Evolutionary conservation across 2,329 filamentous ascomycete genomes (phyloP), one percentile per base, ranked within the genome.

Genomic region (Didymella exigua): DNA sequence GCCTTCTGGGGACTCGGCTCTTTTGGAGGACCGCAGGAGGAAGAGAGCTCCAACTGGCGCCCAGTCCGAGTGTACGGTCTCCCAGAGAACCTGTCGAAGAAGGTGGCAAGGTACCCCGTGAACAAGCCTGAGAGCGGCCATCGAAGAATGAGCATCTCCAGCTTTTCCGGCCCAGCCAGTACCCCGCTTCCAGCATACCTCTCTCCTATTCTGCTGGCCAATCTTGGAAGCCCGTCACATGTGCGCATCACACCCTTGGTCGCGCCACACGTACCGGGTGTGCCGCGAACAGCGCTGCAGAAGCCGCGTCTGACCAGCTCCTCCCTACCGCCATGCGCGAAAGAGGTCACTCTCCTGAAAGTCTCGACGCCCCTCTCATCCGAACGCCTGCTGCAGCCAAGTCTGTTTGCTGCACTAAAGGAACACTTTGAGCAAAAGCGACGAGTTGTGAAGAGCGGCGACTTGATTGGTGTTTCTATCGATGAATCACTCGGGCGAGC

Each of bases 1-100:
- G 89, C 82, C 16, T 85, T 85, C 0, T 89, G 87, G 77, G 87
- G 87, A 2, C 79, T 91, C 3, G 86, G 86, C 19, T 87, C 85
- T 58, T 89, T 87, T 60, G 84, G 83, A 6, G 81, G 84, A n/a
- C 77, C 82, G 9, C 82, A 86, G n/a, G 78, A 83, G 2, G 86
- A 90, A 33, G 78, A 84, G 3, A 86, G 89, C 40, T 79, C 84
- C 30, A 80, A 84, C 43, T 96, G 91, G 89, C 86, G 95, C 29
- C 89, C 92, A 2, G 93, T 90, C 14, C 90, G 90, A 66, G 89
- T 98, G 3, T 99, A 91, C 72, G 92, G 93, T 0, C 79, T 99
- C 1, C 91, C 95, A 0, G 93, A 95, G 66, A 87, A 83, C 42
- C 67, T 87, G 65, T 77, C 81, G 2, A 81, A 80, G 48, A 84